phyloP scores from a whole-genome alignment of 1,284 basidiomycete species.

The Mycena sp. region DNA sequence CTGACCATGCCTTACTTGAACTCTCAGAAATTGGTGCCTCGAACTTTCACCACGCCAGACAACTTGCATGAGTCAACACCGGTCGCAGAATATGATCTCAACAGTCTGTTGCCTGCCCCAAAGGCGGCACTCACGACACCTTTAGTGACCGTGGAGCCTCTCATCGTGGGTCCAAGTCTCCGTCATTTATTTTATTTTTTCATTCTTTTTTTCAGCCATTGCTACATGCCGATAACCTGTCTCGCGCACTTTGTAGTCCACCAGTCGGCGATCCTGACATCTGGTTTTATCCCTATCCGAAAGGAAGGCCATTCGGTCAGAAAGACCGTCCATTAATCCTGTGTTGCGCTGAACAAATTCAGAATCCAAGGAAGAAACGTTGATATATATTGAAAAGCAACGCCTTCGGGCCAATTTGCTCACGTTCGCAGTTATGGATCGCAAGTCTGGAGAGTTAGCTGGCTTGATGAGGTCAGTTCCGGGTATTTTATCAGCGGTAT shows the following conservation, averaged over 20 bases:
- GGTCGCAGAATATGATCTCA: constrained; percentile 32
- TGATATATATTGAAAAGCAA: constrained; percentile 36
- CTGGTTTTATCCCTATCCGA: constrained; percentile 34
- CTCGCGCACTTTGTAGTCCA: constrained; percentile 25
- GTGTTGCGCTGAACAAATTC: not conserved
- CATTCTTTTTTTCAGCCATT: constrained; percentile 19
- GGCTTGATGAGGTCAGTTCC: constrained; percentile 28
- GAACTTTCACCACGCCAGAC: not conserved
- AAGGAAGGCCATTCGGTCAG: constrained; percentile 32
- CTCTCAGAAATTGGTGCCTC: constrained; percentile 15
- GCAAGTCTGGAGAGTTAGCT: constrained; percentile 26
- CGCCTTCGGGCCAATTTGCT: constrained; percentile 32
- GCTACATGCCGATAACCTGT: constrained; percentile 30
- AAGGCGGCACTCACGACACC: constrained; percentile 23
- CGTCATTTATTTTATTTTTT: no score
- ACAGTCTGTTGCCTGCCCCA: constrained; percentile 30
- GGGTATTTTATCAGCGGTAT: not conserved
- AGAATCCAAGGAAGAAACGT: constrained; percentile 32
- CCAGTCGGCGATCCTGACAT: constrained; percentile 23
- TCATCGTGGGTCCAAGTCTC: constrained; percentile 31
- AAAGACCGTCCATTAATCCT: not conserved
- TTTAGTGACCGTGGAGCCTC: constrained; percentile 27
- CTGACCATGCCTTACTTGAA: constrained; percentile 17
- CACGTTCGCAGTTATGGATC: constrained; percentile 31
- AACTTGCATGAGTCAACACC: constrained; percentile 32